A percentile compares a stretch with the other conserved stretches of the same genome.
Conservation (phyloP, 345 rosid genomes). For the thale cress (Arabidopsis thaliana) region TAIR10.1 NC_003076.8:23798001-23798500, state of each 20-base stretch:
- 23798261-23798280: background rate
- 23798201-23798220: constrained; percentile 15
- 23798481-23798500: constrained; percentile 1
- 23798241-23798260: constrained; percentile 3
- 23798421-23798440: constrained; percentile 42
- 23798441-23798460: constrained; percentile 36
- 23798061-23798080: background rate
- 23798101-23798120: background rate
- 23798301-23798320: constrained; percentile 27
- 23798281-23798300: background rate
- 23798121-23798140: background rate
- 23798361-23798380: constrained; percentile 14
- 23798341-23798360: constrained; percentile 29
- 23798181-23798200: constrained; percentile 6
- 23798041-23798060: background rate
- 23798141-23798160: background rate
- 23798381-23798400: constrained; percentile 37
- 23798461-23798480: constrained; percentile 17
- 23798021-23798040: background rate
- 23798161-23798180: background rate
- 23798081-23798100: background rate
- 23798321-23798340: constrained; percentile 26
- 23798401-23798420: constrained; percentile 37
- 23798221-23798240: background rate
- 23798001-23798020: background rate